Evolutionary conservation across 495 filamentous ascomycete genomes (phyloP).

Genomic region (Sordaria brevicollis): DNA sequence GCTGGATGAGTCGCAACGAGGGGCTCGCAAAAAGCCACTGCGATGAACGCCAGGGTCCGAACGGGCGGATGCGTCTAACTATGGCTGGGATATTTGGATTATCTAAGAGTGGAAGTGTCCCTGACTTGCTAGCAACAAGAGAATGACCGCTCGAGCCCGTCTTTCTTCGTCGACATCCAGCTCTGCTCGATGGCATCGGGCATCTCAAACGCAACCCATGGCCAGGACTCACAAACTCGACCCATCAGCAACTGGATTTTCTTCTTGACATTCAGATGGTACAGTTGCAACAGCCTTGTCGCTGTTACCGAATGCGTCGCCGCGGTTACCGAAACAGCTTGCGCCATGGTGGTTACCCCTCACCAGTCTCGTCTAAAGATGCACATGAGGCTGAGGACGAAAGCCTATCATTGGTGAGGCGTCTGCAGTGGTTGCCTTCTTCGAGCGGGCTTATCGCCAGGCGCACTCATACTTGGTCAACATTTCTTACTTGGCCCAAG

Average conservation of each 20-base stretch:
- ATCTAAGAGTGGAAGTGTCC: not conserved
- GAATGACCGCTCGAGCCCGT: not conserved
- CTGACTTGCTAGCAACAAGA: not conserved
- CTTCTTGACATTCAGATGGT: not conserved
- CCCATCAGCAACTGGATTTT: not conserved
- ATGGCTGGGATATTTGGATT: not conserved
- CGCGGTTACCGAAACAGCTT: not conserved
- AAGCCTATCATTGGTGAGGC: not conserved
- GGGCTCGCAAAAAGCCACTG: not conserved
- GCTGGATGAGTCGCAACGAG: not conserved
- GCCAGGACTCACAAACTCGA: not conserved
- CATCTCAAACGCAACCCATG: not conserved
- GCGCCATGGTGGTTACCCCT: not conserved
- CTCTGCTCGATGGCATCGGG: no score
- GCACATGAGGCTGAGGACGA: not conserved
- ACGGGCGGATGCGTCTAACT: not conserved
- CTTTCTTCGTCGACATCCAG: not conserved
- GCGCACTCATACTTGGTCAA: not conserved
- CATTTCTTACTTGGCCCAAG: not conserved
- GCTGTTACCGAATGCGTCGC: not conserved
- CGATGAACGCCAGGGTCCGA: not conserved
- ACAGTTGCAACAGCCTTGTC: not conserved
- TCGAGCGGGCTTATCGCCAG: not conserved
- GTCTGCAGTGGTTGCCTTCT: not conserved
- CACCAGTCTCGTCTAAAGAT: not conserved